Evolutionary conservation across 495 filamentous ascomycete species (phyloP).

Genomic region (Viridothelium virens): DNA sequence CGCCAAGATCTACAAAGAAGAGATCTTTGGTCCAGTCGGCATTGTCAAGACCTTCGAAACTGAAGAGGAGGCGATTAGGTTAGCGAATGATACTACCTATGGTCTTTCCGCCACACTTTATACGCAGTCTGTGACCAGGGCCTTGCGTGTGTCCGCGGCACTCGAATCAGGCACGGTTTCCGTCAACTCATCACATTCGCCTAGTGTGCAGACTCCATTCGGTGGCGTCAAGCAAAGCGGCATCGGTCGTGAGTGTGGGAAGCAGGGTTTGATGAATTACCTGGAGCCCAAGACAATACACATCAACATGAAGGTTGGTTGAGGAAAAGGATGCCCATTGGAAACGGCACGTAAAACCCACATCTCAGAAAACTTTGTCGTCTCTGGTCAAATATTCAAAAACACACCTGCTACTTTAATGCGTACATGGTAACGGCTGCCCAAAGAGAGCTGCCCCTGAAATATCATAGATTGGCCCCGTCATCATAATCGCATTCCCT

Average conservation of each 20-base stretch:
- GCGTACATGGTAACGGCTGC: no score
- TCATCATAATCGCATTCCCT: no score
- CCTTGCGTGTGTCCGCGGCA: constrained; percentile 42
- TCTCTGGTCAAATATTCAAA: no score
- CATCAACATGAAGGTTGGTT: constrained; percentile 33
- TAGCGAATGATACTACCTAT: constrained; percentile 45
- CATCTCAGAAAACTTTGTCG: not conserved
- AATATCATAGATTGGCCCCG: no score
- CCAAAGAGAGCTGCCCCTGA: no score
- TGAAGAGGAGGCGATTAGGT: constrained; percentile 45
- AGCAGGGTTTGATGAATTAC: constrained; percentile 38
- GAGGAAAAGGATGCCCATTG: not conserved
- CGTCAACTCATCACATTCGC: constrained; percentile 44
- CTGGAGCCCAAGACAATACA: constrained; percentile 46
- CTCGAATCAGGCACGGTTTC: constrained; percentile 48
- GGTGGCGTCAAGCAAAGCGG: constrained; percentile 49
- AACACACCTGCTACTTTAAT: no score
- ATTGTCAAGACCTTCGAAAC: constrained; percentile 46
- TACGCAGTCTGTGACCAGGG: constrained; percentile 45
- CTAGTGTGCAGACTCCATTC: constrained; percentile 39
- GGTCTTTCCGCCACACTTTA: constrained; percentile 40
- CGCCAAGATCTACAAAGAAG: constrained; percentile 42
- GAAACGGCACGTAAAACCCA: not conserved
- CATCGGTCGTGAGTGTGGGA: constrained; percentile 41
- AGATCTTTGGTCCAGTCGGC: constrained; percentile 50